Evolutionary conservation across 108 stramenopile genomes (phyloP), one percentile per base, ranked within the genome.

Genomic region (Skeletonema tropicum): DNA sequence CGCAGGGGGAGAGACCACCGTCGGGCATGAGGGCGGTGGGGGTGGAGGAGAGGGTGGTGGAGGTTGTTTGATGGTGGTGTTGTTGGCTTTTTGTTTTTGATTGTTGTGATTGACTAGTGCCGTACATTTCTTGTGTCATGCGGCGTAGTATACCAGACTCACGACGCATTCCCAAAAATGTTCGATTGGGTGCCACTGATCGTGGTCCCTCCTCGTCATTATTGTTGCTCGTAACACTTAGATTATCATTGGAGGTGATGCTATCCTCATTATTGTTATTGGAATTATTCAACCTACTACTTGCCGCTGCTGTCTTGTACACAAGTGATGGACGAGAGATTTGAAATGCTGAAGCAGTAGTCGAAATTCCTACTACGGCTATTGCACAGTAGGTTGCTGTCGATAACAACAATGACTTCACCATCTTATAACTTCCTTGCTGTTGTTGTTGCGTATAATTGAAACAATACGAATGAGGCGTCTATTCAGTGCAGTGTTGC

Each of bases 1-100:
- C 79, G 72, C 90, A 90, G 12, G 90, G 90, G 65, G 79, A 83
- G 6, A 90, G 65, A 21, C 89, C 89, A 1, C 89, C 89, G 66
- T 90, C 89, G 39, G 89, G 89, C 72, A 87, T 86, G 35, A 90
- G 61, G 5, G 84, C 71, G 61, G 68, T 23, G 19, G 46, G 63
- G 21, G 68, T 55, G 25, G 35, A 42, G 9, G 30, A 17, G 49
- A 74, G 32, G 10, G 31, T 13, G 30, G 32, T 55, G 7, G 52
- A 25, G 1, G 52, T 19, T 55, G 3, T 6, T 55, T 55, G 52
- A 19, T 55, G 7, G 15, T 23, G 23, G 0, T 52, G 52, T 25
- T 52, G 52, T 23, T 21, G 23, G 23, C 8, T 9, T 55, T 2
- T 10, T 21, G 23, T 6, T 23, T 23, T 8, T 21, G 23, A 29